phyloP scores from a whole-genome alignment of 371 early-diverging fungal genomes.

The Mucor saturninus region DNA sequence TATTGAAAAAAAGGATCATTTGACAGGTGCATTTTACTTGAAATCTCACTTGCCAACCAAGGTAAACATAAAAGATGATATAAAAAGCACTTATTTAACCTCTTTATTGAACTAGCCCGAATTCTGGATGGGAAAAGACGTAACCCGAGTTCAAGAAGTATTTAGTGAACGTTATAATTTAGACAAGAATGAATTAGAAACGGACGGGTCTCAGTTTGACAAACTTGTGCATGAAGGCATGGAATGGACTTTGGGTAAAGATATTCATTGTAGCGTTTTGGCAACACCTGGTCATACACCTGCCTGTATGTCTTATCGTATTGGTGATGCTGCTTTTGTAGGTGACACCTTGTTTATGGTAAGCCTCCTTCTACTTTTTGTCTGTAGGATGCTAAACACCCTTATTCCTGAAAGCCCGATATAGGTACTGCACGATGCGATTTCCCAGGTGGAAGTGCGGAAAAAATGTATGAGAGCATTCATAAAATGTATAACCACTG shows the following conservation, averaged over 20 bases:
- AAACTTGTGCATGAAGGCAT: constrained; percentile 29
- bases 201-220: constrained; percentile 46
- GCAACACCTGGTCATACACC: constrained; percentile 56
- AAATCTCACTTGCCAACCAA: constrained; percentile 34
- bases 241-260: constrained; percentile 44
- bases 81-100: too few relatives aligned
- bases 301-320: constrained; percentile 49
- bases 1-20: constrained; percentile 40
- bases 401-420: constrained; percentile 44
- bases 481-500: constrained; percentile 47
- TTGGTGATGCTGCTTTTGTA: constrained; percentile 55
- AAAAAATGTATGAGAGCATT: constrained; percentile 44
- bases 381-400: not conserved
- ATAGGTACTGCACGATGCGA: constrained; percentile 57
- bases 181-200: constrained; percentile 19
- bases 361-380: constrained; percentile 13
- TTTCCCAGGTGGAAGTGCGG: constrained; percentile 55
- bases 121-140: constrained; percentile 45
- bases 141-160: constrained; percentile 44
- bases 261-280: constrained; percentile 43
- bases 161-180: constrained; percentile 48
- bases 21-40: constrained; percentile 45
- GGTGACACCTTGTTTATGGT: constrained; percentile 59
- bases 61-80: constrained; percentile 15
- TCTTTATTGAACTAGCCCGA: constrained; percentile 30